Evolutionary conservation across 1,284 basidiomycete species (phyloP), one percentile per base, ranked within the genome.

Genomic region (Boletus semigastroideus): DNA sequence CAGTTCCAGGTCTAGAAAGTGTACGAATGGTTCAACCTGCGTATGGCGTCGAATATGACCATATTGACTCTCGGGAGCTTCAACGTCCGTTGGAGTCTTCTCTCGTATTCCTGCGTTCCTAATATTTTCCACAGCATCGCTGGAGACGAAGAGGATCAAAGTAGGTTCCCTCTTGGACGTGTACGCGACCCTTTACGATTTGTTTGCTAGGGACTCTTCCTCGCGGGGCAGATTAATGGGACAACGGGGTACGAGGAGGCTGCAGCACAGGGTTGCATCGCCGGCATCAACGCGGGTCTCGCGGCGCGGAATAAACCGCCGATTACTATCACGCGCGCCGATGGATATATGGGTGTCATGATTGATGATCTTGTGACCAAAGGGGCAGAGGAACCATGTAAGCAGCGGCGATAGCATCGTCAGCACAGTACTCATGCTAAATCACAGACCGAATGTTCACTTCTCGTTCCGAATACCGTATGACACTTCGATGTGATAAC

Each of bases 231-330:
- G 69, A 94, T 94, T 62, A 94, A 94, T 62, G 90, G 84, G 76
- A 95, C 92, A 0, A 95, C 92, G 1, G 92, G 92, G 1, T 95
- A 95, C 64, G 93, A 95, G 67, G 93, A 95, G 70, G 92, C 93
- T 3, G 92, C 90, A 1, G 90, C 90, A 2, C 92, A 95, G 65
- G 92, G 92, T 7, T 74, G 84, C 17, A 68, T 95, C 0, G 93
- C 92, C 0, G 92, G 92, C 2, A 85, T 92, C 50, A 95, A 95
- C 55, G 93, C 92, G 0, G 93, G 90, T 0, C 76, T 94, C 4
- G 73, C 82, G 5, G 84, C 88, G 2, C 72, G 76, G 5, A 69
- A 74, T 2, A 74, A 72, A 34, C 72, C 79, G 1, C 80, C 87
- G 0, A 69, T 95, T 20, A 62, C 84, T 3, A 65, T 95, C n/a